phyloP scores from a whole-genome alignment of 257 asterid species.

The Phtheirospermum japonicum region DNA sequence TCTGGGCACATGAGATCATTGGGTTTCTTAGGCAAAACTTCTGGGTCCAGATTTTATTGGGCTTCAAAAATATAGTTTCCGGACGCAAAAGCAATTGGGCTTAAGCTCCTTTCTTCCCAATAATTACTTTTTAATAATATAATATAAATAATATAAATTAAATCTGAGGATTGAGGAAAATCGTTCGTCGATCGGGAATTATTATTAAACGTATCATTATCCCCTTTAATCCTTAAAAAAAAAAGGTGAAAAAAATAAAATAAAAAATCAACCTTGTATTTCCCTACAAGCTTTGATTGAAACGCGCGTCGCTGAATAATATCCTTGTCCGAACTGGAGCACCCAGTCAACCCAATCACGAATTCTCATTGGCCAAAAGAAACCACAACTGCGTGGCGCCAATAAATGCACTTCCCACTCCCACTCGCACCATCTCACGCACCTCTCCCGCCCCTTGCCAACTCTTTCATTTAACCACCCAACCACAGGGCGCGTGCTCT shows the following conservation, averaged over 20 bases:
- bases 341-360: background rate
- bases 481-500: slow-evolving; percentile 26
- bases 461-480: too few species aligned
- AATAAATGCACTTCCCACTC: slow-evolving; percentile 2
- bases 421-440: slow-evolving; percentile 34
- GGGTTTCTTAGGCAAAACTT: background rate
- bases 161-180: too few species aligned
- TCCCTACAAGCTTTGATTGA: too few species aligned
- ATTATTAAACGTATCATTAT: too few species aligned
- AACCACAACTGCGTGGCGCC: slow-evolving; percentile 43
- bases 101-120: too few species aligned
- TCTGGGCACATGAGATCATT: background rate
- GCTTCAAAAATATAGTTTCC: background rate
- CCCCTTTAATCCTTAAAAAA: too few species aligned
- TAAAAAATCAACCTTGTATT: too few species aligned
- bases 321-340: slow-evolving; percentile 12
- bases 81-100: too few species aligned
- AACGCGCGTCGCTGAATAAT: slow-evolving; percentile 24
- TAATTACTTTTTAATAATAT: too few species aligned
- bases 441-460: background rate
- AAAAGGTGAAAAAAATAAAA: too few species aligned
- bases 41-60: background rate
- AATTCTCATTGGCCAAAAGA: slow-evolving; percentile 25
- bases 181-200: too few species aligned
- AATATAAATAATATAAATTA: too few species aligned